These are phyloP conservation scores for Blepharisma undulans DNA, from an alignment of 169 alveolate species.

Conservation along the genomic window DNA sequence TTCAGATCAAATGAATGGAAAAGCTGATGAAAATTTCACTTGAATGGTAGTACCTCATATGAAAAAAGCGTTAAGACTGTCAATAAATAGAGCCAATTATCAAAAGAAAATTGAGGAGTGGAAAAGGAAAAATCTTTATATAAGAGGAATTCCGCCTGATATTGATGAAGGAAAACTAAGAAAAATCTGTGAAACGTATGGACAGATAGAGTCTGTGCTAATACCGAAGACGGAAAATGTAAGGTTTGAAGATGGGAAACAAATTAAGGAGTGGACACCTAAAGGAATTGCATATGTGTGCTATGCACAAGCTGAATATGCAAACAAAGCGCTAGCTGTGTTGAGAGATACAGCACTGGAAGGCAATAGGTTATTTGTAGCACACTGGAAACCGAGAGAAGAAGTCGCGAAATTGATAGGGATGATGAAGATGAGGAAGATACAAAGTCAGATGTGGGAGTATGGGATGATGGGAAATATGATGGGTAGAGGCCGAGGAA, in stretches of 20 bases:
- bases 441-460: neutral
- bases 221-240: neutral
- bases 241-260: neutral
- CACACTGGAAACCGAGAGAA: constrained; percentile 12
- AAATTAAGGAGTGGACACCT: neutral
- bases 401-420: neutral
- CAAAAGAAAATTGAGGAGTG: constrained; percentile 19
- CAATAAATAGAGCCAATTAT: neutral
- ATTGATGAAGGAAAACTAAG: neutral
- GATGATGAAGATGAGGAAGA: neutral
- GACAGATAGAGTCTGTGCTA: neutral
- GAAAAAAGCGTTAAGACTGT: neutral
- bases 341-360: neutral
- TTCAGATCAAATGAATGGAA: neutral
- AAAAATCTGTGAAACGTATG: neutral
- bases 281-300: constrained; percentile 20
- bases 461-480: neutral
- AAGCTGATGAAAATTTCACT: neutral
- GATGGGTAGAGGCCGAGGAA: neutral
- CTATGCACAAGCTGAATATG: neutral
- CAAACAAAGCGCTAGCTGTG: neutral
- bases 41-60: constrained; percentile 25
- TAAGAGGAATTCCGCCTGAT: neutral
- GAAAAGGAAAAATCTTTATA: constrained; percentile 24
- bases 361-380: neutral